phyloP scores from a whole-genome alignment of 129 eudicot genomes.

The Calendula officinalis region DNA sequence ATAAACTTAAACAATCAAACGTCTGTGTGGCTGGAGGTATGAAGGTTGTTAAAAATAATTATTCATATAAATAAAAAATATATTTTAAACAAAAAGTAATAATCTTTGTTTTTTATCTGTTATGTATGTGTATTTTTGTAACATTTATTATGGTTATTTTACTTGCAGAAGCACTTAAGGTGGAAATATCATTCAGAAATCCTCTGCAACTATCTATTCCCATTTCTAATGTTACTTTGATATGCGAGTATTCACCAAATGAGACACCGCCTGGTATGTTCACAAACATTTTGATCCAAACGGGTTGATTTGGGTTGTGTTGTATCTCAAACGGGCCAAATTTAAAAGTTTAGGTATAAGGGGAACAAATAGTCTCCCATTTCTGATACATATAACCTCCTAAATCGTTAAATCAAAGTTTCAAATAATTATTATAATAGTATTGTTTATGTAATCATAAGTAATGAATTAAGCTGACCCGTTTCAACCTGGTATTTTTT shows the following conservation, averaged over 20 bases:
- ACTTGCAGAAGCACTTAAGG: slow-evolving; percentile 77
- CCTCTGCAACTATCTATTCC: slow-evolving; percentile 90
- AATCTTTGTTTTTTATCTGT: slow-evolving; percentile 2
- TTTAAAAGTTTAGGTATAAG: background rate
- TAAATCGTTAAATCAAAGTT: background rate
- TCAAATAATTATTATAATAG: background rate
- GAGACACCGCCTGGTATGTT: slow-evolving; percentile 51
- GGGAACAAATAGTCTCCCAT: background rate
- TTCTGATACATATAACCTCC: background rate
- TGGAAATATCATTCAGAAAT: slow-evolving; percentile 73
- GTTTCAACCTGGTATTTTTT: background rate
- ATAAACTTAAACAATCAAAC: slow-evolving; percentile 69
- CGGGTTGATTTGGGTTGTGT: background rate
- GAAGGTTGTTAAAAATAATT: slow-evolving; percentile 24
- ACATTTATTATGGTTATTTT: slow-evolving; percentile 16
- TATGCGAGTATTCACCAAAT: slow-evolving; percentile 69
- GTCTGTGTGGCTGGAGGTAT: slow-evolving; percentile 99
- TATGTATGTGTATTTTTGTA: background rate
- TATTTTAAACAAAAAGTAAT: slow-evolving; percentile 10
- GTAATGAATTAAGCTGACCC: background rate
- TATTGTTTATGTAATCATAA: slow-evolving; percentile 1
- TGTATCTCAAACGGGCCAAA: background rate
- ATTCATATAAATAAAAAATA: background rate
- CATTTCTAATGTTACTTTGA: slow-evolving; percentile 55
- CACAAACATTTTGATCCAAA: background rate